Evolutionary conservation across 108 stramenopile genomes (phyloP), one percentile per base, ranked within the genome.

Genomic region (Nannochloropsis oceanica): DNA sequence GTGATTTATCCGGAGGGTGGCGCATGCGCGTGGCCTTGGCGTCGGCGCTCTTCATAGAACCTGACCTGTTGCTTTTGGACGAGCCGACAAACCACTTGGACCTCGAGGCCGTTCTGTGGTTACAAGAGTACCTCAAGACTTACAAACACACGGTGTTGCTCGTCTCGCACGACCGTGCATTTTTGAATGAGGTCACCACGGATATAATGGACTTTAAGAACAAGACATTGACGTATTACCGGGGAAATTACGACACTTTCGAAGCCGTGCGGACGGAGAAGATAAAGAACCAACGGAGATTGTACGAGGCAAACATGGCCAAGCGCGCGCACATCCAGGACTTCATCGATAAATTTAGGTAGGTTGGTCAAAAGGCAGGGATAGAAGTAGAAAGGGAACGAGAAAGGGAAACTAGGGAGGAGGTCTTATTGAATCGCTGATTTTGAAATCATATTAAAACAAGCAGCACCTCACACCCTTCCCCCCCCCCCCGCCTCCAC

Each of bases 311-410:
- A 25, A 95, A 95, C 80, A 90, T 94, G 82, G 93, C 93, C 79
- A 96, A 98, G 87, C 89, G 95, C 43, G 94, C 92, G 27, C 99
- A 99, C 91, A 97, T 99, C 95, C 97, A 98, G 96, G 96, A 97
- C 85, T 98, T 98, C 86, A 97, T 99, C 50, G 94, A 94, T 86
- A 98, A 96, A 89, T 98, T 99, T 86, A 88, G 91, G 27, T 85
- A 85, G 86, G 82, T 82, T 13, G 86, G 50, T 43, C 82, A 82
- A 26, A 86, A 86, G 82, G 79, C 82, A 22, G 86, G 86, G n/a
- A 82, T 83, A 73, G 82, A 86, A 26, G 83, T 5, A 34, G 34
- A 34, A 34, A 34, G 34, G 25, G 59, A 43, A 0, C 86, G 83
- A 82, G 86, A 27, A 27, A 44, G 81, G 8, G 34, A 12, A n/a